Evolutionary conservation across 495 filamentous ascomycete genomes (phyloP), one percentile per base, ranked within the genome.

Genomic region (Melanomma pulvis-pyrius): DNA sequence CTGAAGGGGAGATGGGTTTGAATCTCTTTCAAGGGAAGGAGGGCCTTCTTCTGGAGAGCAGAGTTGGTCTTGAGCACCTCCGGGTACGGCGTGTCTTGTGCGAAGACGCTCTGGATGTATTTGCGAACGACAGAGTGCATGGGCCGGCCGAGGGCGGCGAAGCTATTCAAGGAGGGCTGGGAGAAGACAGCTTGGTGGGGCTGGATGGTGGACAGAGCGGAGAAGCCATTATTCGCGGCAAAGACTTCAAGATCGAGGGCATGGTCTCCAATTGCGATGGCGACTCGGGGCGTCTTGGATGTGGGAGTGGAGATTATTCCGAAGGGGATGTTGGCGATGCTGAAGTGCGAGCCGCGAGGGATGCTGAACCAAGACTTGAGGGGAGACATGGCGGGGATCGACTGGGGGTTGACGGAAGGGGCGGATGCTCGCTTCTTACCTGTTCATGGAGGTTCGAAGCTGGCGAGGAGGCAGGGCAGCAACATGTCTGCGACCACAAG

Each of bases 271-370:
- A 96, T 90, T 34, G 91, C 90, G 51, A 91, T 79, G n/a, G 90
- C 93, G 9, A 85, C 82, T 28, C 87, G 88, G 3, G 83, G 87
- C 34, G 79, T 75, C 2, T 80, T 74, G 65, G 83, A 77, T 17
- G 77, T 71, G 1, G 81, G 65, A 0, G 87, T 87, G 56, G 79
- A 84, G 73, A 97, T 90, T 75, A 97, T 92, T 67, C 93, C 93
- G 75, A 98, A 96, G 17, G 93, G 93, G 65, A 98, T 88, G 76
- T 98, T 97, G 68, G 87, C 82, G 50, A 98, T 79, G 15, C 92
- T 94, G 79, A 98, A 98, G 61, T 86, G 85, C 50, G 85, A 88
- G 67, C 80, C 79, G 49, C 79, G 72, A 46, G 87, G 84, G 57
- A 92, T 87, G 36, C 81, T 74, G 39, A 92, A 78, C 89, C 89